These are phyloP conservation scores for Inga laurina DNA, from an alignment of 306 rosid species.

Conservation along the genomic window DNA sequence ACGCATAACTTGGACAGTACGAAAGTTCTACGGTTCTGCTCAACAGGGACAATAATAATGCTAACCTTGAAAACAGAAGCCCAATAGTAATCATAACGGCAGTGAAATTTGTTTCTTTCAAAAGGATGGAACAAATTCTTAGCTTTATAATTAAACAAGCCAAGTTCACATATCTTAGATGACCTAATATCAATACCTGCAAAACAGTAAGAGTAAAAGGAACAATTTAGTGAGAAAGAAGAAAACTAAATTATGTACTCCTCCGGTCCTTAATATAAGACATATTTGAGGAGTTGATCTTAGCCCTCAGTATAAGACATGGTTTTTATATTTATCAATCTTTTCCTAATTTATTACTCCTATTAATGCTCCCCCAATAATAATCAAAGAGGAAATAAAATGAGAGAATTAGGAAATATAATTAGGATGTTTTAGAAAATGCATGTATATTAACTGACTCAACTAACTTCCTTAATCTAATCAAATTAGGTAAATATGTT, in stretches of 20 bases:
- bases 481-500: too few species aligned
- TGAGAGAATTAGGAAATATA: too few species aligned
- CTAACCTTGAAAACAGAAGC: conserved; percentile 90
- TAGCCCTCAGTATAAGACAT: too few species aligned
- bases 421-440: too few species aligned
- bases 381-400: too few species aligned
- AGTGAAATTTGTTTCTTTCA: conserved; percentile 70
- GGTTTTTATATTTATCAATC: too few species aligned
- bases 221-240: neutral
- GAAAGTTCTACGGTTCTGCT: neutral
- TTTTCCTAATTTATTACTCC: too few species aligned
- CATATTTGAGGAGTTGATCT: too few species aligned
- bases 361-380: too few species aligned
- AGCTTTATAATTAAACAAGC: conserved; percentile 76
- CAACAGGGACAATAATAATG: neutral
- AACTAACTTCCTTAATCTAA: too few species aligned
- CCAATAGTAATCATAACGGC: conserved; percentile 95
- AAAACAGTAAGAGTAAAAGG: conserved; percentile 24
- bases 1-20: neutral
- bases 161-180: conserved; percentile 88
- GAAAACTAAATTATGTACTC: neutral
- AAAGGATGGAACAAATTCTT: conserved; percentile 71
- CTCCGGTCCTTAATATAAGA: too few species aligned
- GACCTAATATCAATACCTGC: conserved; percentile 94
- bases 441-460: too few species aligned